These are phyloP conservation scores for Halophytophthora polymorphica DNA, from an alignment of 352 stramenopile species.

Conservation along the genomic window DNA sequence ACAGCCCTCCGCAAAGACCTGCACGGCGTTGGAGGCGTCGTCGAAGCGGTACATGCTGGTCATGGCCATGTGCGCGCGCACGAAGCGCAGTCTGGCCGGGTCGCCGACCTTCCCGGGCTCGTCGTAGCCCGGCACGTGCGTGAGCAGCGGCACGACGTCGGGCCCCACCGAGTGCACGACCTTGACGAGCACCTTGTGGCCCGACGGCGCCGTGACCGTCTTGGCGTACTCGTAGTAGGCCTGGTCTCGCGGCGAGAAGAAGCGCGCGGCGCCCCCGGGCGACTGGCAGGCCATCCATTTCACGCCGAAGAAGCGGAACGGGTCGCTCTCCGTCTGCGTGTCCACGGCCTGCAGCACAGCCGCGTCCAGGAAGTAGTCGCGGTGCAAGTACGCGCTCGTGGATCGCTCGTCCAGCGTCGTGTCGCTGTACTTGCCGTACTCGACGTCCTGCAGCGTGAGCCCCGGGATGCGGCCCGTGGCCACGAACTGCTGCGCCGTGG, in stretches of 20 bases:
- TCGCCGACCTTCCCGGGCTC: conserved; percentile 27
- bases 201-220: conserved; percentile 33
- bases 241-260: conserved; percentile 58
- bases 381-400: conserved; percentile 49
- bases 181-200: conserved; percentile 60
- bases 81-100: conserved; percentile 43
- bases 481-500: conserved; percentile 41
- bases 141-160: conserved; percentile 35
- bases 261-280: conserved; percentile 34
- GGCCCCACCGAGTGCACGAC: conserved; percentile 57
- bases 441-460: conserved; percentile 58
- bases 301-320: conserved; percentile 73
- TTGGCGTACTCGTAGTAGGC: conserved; percentile 63
- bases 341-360: conserved; percentile 63
- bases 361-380: conserved; percentile 67
- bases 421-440: conserved; percentile 68
- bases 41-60: conserved; percentile 67
- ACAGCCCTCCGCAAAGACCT: conserved; percentile 64
- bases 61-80: conserved; percentile 53
- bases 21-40: conserved; percentile 43
- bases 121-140: conserved; percentile 24
- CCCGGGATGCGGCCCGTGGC: conserved; percentile 51
- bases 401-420: conserved; percentile 69
- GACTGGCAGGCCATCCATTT: conserved; percentile 65
- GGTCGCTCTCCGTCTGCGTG: conserved; percentile 52